These are phyloP conservation scores for Oryza rufipogon DNA, from an alignment of 176 grass and related monocot genomes.

Conservation along the genomic window DNA sequence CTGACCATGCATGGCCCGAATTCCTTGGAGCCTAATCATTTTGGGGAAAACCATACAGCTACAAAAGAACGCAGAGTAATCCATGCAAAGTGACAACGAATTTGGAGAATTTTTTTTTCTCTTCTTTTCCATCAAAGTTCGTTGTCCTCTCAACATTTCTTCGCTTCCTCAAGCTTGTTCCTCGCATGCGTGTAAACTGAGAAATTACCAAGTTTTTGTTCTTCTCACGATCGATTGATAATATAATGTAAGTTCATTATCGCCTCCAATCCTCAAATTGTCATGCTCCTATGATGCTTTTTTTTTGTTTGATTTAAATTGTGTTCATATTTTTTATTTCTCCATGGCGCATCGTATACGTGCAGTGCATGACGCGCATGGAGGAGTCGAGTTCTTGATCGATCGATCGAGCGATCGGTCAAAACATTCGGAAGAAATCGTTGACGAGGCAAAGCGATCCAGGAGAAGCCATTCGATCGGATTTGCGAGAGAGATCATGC, in stretches of 20 bases:
- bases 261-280: not conserved
- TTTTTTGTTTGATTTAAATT: not conserved
- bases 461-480: not conserved
- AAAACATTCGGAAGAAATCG: not conserved
- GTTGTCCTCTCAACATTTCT: slow-evolving; percentile 15
- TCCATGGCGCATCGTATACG: not conserved
- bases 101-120: not conserved
- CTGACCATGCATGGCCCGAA: slow-evolving; percentile 4
- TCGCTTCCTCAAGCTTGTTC: slow-evolving; percentile 29
- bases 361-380: slow-evolving; percentile 49
- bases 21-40: slow-evolving; percentile 7
- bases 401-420: slow-evolving; percentile 44
- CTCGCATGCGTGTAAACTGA: slow-evolving; percentile 16
- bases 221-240: not conserved
- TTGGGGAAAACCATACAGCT: slow-evolving; percentile 1
- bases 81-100: slow-evolving; percentile 14
- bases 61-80: not conserved
- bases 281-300: not conserved
- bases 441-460: slow-evolving; percentile 5
- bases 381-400: slow-evolving; percentile 29
- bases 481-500: slow-evolving; percentile 8
- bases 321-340: not conserved
- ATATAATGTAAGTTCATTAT: not conserved
- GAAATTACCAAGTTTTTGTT: not conserved
- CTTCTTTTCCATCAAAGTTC: not conserved